Evolutionary conservation across 2,329 filamentous ascomycete species (phyloP), one percentile per base, ranked within the genome.

Genomic region (Neonectria neomacrospora): DNA sequence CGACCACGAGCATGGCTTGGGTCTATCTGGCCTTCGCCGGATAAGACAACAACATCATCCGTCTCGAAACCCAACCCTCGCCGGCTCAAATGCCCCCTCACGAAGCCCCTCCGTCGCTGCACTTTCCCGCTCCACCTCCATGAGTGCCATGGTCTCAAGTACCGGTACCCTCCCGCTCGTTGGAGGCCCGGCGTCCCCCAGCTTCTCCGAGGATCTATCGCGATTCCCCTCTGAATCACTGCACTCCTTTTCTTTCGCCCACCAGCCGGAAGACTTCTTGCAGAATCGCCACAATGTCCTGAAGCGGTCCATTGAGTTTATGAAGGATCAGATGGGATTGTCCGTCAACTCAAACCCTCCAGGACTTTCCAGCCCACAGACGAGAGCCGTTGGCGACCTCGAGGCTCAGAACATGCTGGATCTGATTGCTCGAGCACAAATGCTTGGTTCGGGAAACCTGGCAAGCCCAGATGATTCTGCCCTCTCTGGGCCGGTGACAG

Each of bases 211-310:
- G 81, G 96, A 99, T 75, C 86, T 99, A 48, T 90, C 90, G 48
- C 90, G 94, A 54, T 99, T 99, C 76, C 95, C 96, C 1, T 93
- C 93, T 71, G 96, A 99, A 77, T 99, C 96, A 6, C 83, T 99
- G 50, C 96, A 99, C 79, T 99, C 96, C 2, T 99, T 99, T 81
- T 98, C 95, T 12, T 99, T 99, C 78, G 93, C 96, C 42, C 93
- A 97, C 71, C 94, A 97, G 79, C 95, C 94, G 3, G 94, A 97
- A 74, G 95, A 98, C 66, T 89, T 93, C 66, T 85, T 98, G 59
- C 92, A 97, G 76, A 97, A 88, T 77, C 91, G 96, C 58, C 94
- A 98, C 77, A 97, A 93, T 82, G 91, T 97, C 34, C 78, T 99
- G 73, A 97, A 97, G 80, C 88, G 95, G 63, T 97, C 94, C 9